These are phyloP conservation scores for Phaffomyces opuntiae DNA, from an alignment of 805 yeast species.

Conservation along the genomic window DNA sequence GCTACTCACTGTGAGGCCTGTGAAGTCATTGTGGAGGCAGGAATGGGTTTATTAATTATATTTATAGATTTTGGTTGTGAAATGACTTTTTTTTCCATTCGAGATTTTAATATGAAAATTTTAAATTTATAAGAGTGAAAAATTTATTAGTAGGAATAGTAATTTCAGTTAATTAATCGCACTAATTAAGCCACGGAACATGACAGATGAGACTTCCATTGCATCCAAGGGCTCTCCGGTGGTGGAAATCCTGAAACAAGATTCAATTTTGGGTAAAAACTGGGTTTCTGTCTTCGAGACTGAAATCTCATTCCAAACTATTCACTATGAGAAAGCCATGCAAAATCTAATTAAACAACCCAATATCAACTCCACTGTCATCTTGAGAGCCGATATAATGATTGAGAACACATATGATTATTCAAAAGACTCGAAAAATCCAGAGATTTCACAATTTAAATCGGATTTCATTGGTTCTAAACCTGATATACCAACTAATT, in stretches of 20 bases:
- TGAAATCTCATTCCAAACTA: conserved; percentile 39
- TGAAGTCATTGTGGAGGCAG: conserved; percentile 9
- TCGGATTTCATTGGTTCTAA: conserved; percentile 22
- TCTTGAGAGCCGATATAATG: conserved; percentile 79
- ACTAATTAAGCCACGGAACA: background rate
- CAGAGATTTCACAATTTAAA: conserved; percentile 14
- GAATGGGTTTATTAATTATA: too few relatives aligned
- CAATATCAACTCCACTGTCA: conserved; percentile 85
- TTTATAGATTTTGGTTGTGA: too few relatives aligned
- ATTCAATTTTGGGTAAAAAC: conserved; percentile 45
- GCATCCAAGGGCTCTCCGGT: conserved; percentile 7
- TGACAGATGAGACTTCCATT: conserved; percentile 13
- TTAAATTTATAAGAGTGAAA: too few relatives aligned
- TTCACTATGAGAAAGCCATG: conserved; percentile 73
- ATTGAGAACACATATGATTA: conserved; percentile 40
- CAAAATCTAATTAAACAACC: conserved; percentile 73
- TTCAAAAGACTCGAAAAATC: conserved; percentile 18
- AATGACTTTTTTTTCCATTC: too few relatives aligned
- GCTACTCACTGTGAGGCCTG: conserved; percentile 22
- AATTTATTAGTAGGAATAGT: too few relatives aligned
- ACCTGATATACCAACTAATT: conserved; percentile 27
- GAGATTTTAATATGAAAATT: too few relatives aligned
- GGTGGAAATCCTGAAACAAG: conserved; percentile 31
- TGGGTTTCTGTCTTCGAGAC: conserved; percentile 58
- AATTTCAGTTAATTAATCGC: too few relatives aligned